Conservation (phyloP, 352 stramenopile species). For the Pythium graminicola region DNA sequence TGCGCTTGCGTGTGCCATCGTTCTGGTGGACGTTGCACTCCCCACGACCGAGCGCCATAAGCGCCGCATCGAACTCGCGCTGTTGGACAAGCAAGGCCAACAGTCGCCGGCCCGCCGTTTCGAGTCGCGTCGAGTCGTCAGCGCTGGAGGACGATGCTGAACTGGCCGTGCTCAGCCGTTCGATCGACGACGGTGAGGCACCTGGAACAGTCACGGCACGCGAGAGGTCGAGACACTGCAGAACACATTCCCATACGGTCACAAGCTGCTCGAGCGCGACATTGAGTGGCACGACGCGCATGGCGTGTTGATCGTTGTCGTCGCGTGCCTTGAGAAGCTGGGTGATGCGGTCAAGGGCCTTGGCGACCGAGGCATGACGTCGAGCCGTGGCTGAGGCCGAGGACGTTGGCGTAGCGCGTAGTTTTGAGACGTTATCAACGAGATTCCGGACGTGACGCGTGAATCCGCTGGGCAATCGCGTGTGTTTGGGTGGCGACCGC, state of each 20-base stretch:
- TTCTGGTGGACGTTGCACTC: slow-evolving; percentile 41
- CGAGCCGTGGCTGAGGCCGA: slow-evolving; percentile 9
- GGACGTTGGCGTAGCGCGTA: background rate
- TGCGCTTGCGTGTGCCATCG: slow-evolving; percentile 14
- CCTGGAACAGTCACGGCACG: background rate
- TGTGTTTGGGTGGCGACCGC: slow-evolving; percentile 6
- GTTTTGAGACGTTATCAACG: slow-evolving; percentile 21
- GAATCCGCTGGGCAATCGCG: slow-evolving; percentile 15
- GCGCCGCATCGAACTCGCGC: slow-evolving; percentile 49
- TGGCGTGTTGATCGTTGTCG: slow-evolving; percentile 8
- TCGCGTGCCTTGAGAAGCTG: slow-evolving; percentile 11
- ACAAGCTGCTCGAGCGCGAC: slow-evolving; percentile 38
- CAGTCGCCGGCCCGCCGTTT: slow-evolving; percentile 32
- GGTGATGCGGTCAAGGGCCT: slow-evolving; percentile 21
- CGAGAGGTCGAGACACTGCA: slow-evolving; percentile 36
- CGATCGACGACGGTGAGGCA: slow-evolving; percentile 6
- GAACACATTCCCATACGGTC: slow-evolving; percentile 49
- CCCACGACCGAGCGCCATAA: slow-evolving; percentile 43
- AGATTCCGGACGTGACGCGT: slow-evolving; percentile 23
- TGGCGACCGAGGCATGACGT: slow-evolving; percentile 19
- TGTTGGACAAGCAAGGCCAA: slow-evolving; percentile 38
- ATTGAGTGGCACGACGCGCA: slow-evolving; percentile 27
- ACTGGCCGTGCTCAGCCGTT: slow-evolving; percentile 15
- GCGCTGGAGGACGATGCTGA: slow-evolving; percentile 7
- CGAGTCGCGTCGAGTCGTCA: slow-evolving; percentile 31